These are phyloP conservation scores for Colletotrichum chlorophyti DNA, from an alignment of 2,329 filamentous ascomycete genomes.

Conservation along the genomic window DNA sequence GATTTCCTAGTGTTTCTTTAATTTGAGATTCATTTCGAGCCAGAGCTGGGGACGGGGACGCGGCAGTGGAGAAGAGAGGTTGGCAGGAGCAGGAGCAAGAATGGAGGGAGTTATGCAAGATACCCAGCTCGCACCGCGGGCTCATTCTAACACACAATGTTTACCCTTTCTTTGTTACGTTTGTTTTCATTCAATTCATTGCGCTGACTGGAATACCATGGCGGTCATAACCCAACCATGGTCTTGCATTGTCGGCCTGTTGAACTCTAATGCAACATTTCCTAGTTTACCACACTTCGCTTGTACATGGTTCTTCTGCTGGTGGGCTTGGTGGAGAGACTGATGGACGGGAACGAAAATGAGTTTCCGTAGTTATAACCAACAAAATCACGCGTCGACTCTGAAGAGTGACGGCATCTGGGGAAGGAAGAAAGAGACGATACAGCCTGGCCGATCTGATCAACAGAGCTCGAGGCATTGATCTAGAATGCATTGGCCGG, in stretches of 20 bases:
- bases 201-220: slow-evolving; percentile 20
- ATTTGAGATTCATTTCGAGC: slow-evolving; percentile 31
- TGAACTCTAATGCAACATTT: neutral
- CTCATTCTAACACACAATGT: slow-evolving; percentile 42
- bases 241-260: neutral
- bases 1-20: slow-evolving; percentile 33
- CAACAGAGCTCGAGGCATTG: no score
- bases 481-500: slow-evolving; percentile 1
- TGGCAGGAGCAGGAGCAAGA: slow-evolving; percentile 19
- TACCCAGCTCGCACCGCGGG: slow-evolving; percentile 47
- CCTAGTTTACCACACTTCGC: slow-evolving; percentile 18
- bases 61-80: neutral
- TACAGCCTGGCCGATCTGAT: neutral
- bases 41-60: slow-evolving; percentile 33
- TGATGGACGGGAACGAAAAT: neutral
- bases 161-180: slow-evolving; percentile 29
- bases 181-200: slow-evolving; percentile 20
- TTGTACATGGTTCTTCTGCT: slow-evolving; percentile 23
- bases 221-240: no score
- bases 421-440: neutral
- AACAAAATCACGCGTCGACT: neutral
- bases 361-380: no score
- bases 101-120: slow-evolving; percentile 40
- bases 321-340: slow-evolving; percentile 9
- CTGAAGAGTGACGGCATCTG: neutral